Base-by-base conservation (phyloP, 2,329 filamentous ascomycete species). In the Fusarium anthophilum region DNA sequence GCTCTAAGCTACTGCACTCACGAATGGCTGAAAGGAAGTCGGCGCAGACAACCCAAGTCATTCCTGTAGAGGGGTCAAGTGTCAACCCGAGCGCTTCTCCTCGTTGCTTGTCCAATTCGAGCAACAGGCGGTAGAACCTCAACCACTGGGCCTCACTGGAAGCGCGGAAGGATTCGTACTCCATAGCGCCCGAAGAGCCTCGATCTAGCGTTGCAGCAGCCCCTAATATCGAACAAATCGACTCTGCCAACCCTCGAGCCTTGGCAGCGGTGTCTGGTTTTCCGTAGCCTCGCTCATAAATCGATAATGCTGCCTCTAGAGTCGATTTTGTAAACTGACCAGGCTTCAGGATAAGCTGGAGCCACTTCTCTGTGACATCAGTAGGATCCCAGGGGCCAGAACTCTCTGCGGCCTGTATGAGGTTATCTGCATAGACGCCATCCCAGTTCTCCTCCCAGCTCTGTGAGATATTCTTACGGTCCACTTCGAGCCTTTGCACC, bases 91-190 rank as follows among this genome's bases (percentile, higher is more conserved):
- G 83, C 1, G 94, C 92, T 79, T 98, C 95, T 24, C 93, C 92
- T 78, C 95, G 89, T 78, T 94, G 92, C 78, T 93, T 95, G 80
- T 98, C 95, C 45, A 99, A 85, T 80, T 98, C 95, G 18, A 93
- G 87, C 24, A 97, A 88, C 24, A 98, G 87, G 38, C 95, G 91
- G 84, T 95, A 98, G 82, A 97, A 97, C 57, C 93, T 90, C 72
- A 93, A 91, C 96, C 96, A 99, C 81, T 98, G 95, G 17, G 89
- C 88, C 79, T 96, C 93, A 60, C 92, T 91, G 38, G 94, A 91
- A 39, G 87, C 85, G 64, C 93, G 89, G 80, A 95, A 96, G 65
- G 91, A 88, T 30, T 93, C 90, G 76, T 94, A 94, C 78, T 97
- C 93, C 82, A 94, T 90, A 35, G 88, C 88, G 20, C 91, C 91